Base-by-base conservation (phyloP, 78 protist species). In the Mastigamoeba balamuthi region DNA sequence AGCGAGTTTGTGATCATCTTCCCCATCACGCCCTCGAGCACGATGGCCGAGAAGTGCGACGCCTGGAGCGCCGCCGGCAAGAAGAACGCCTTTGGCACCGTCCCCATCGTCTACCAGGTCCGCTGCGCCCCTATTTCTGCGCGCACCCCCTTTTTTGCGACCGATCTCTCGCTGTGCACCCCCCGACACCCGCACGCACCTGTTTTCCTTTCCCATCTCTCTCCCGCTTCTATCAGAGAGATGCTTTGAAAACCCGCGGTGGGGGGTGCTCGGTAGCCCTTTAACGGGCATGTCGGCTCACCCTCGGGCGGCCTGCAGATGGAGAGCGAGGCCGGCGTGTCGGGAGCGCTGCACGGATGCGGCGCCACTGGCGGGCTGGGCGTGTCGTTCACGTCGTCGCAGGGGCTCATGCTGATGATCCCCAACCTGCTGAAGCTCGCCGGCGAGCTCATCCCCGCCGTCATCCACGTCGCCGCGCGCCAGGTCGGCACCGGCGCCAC, bases 341-440 rank as follows among this genome's bases (percentile, higher is more conserved):
- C 58, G 17, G 58, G 58, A 25, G 58, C 58, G 33, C 58, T 48
- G 33, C 58, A 48, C 17, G 58, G 58, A 17, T 48, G 33, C 17
- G 58, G 58, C 17, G 58, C 58, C 17, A 25, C 85, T 1, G 93
- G 93, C 2, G 35, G 76, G 0, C 78, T 88, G n/a, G 68, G 84
- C 37, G 41, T 76, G 9, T 75, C 90, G 9, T 85, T 69, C 72
- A 88, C 93, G 17, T 44, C 83, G 10, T 85, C 89, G 8, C 93
- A 88, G 64, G 93, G 93, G 4, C 73, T 88, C 30, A 38, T 88
- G 40, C 77, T 88, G 36, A 88, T 88, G 93, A 69, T 88, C 35
- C 93, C 93, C 53, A 85, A 85, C 78, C 65, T 88, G 78, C 83
- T 83, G 66, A 66, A 75, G 69, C 78, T 88, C 28, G 93, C 89